Evolutionary conservation across 108 stramenopile genomes (phyloP).

Genomic region (Craspedostauros australis): DNA sequence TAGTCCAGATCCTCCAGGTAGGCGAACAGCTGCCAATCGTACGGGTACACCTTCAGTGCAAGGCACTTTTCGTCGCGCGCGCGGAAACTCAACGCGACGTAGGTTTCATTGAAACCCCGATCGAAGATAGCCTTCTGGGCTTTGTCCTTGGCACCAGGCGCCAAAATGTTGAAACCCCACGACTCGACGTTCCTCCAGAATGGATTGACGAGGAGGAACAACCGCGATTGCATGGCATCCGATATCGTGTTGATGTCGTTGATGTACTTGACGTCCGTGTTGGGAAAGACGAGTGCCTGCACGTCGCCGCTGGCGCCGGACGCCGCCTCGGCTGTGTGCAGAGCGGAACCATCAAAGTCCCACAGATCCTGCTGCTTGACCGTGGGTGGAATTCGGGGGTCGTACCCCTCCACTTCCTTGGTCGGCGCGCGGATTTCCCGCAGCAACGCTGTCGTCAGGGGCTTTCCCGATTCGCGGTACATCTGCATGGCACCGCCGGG

Average conservation of each 20-base stretch:
- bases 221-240: constrained; percentile 38
- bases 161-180: constrained; percentile 78
- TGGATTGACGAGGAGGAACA: constrained; percentile 75
- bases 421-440: constrained; percentile 40
- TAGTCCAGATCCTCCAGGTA: constrained; percentile 62
- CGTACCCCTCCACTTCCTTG: constrained; percentile 10
- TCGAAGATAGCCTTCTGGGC: constrained; percentile 66
- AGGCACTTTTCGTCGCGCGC: constrained; percentile 75
- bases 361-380: constrained; percentile 69
- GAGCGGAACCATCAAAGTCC: constrained; percentile 87
- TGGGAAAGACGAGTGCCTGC: constrained; percentile 74
- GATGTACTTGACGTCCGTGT: constrained; percentile 75
- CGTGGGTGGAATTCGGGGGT: constrained; percentile 22
- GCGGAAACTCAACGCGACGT: constrained; percentile 45
- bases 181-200: constrained; percentile 80
- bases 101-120: constrained; percentile 62
- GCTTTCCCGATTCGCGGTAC: constrained; percentile 69
- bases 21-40: constrained; percentile 87
- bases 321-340: constrained; percentile 47
- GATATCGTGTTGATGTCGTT: constrained; percentile 61
- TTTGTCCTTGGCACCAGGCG: constrained; percentile 61
- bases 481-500: constrained; percentile 84
- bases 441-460: constrained; percentile 55
- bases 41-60: constrained; percentile 76
- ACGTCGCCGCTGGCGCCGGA: constrained; percentile 45